Base-by-base conservation (phyloP, 1,139 yeast genomes). In the Candida glucosophila region DNA sequence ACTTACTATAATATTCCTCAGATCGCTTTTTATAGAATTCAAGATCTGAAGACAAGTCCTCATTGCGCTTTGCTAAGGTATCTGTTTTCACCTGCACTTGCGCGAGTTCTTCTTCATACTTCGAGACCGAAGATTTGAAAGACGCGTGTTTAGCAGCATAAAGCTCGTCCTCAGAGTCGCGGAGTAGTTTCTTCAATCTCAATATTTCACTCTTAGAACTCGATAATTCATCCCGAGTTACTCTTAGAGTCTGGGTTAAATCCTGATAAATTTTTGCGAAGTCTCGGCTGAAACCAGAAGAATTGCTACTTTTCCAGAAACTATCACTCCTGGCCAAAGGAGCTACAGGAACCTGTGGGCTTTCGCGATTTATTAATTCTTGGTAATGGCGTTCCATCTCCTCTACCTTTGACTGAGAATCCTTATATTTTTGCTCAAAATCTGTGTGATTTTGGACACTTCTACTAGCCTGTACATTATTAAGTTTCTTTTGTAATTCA, bases 1-100 rank as follows among this genome's bases (percentile, higher is more conserved):
- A 58, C 40, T 82, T 81, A 33, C 66, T 63, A 40, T 69, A 74
- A 43, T 83, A 81, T 37, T 79, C 83, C 24, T 82, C 90, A 10
- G 93, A 75, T 31, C 95, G 67, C 20, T 61, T 55, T 43, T 75
- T 79, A 50, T 80, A 85, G 19, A 81, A 57, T 17, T 70, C 73
- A 22, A 79, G 55, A 20, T 73, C 62, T 23, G 68, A 65, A 2
- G 55, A 48, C 17, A 80, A 50, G 14, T 80, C 83, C 3, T 41
- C 35, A 35, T 69, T 73, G 32, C 69, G 70, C n/a, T 62, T 44
- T 14, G 52, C 50, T 22, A 75, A 49, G 2, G 74, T 65, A 29
- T 77, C 77, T 22, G 77, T 52, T 26, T 67, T 67, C 5, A 77
- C 63, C 30, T 60, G 66, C 24, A 62, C 40, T 22, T 53, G 54